Evolutionary conservation across 495 filamentous ascomycete genomes (phyloP).

Genomic region (Rusavskia elegans): DNA sequence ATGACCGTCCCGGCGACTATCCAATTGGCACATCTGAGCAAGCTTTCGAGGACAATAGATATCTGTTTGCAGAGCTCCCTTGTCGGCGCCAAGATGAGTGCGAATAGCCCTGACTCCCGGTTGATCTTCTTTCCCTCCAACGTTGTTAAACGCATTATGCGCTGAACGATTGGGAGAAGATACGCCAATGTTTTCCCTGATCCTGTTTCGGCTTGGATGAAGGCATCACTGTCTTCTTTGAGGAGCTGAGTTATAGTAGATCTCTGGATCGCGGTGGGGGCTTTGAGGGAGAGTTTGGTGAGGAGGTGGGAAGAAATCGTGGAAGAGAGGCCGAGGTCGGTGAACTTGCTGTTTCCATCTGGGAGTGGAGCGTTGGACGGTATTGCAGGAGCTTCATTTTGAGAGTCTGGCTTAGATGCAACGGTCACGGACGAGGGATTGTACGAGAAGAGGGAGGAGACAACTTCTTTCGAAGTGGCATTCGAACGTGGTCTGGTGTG

Average conservation of each 20-base stretch:
- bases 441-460: conserved; percentile 81
- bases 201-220: conserved; percentile 92
- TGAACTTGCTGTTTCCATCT: conserved; percentile 69
- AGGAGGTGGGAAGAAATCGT: conserved; percentile 67
- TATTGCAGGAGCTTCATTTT: conserved; percentile 38
- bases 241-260: conserved; percentile 64
- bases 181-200: conserved; percentile 96
- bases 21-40: conserved; percentile 75
- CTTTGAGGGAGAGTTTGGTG: conserved; percentile 72
- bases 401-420: conserved; percentile 17
- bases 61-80: conserved; percentile 92
- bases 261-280: conserved; percentile 89
- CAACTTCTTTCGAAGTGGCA: conserved; percentile 38
- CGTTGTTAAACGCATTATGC: conserved; percentile 59
- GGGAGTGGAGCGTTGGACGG: conserved; percentile 95
- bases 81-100: conserved; percentile 80
- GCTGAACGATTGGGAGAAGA: conserved; percentile 75
- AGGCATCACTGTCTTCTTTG: conserved; percentile 75
- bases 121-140: conserved; percentile 25
- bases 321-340: conserved; percentile 59
- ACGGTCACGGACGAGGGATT: conserved; percentile 55
- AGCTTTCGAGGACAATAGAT: conserved; percentile 59
- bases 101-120: conserved; percentile 71
- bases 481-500: conserved; percentile 10
- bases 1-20: conserved; percentile 84